These are phyloP conservation scores for Plasmodium ovale DNA, from an alignment of 169 alveolate genomes.

Conservation along the genomic window DNA sequence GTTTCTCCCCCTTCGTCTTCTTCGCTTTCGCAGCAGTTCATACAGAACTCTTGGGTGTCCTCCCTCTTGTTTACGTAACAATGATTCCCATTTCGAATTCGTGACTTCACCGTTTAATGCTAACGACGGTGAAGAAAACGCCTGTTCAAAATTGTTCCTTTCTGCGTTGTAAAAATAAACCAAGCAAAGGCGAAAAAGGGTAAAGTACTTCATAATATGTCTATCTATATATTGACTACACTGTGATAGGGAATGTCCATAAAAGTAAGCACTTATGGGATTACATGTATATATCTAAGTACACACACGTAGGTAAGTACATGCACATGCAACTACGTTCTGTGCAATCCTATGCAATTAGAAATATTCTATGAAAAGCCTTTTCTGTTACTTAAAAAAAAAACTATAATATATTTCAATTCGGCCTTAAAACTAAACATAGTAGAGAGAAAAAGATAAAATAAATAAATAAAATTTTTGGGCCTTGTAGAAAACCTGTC, in stretches of 20 bases:
- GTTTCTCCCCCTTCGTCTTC: neutral
- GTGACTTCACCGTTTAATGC: neutral
- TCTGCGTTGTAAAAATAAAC: slow-evolving; percentile 4
- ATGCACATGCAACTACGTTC: neutral
- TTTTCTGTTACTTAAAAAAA: too few species aligned
- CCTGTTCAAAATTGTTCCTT: neutral
- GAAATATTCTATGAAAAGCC: too few species aligned
- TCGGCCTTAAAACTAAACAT: too few species aligned
- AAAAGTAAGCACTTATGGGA: neutral
- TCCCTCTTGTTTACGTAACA: neutral
- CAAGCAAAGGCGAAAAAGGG: neutral
- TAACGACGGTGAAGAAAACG: neutral
- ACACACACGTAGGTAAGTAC: neutral
- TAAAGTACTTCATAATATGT: slow-evolving; percentile 12
- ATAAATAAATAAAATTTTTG: too few species aligned
- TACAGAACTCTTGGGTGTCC: neutral
- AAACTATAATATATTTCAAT: too few species aligned
- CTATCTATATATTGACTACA: neutral
- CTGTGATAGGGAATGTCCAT: neutral
- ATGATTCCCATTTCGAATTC: neutral
- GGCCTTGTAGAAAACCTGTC: too few species aligned
- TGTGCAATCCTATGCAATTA: neutral
- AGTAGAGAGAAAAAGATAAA: too few species aligned
- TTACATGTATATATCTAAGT: neutral
- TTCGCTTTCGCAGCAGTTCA: slow-evolving; percentile 5